Percentiles rank a stretch among this genome's conserved stretches.
These are phyloP conservation scores for Ampelocalamus luodianensis DNA, from an alignment of 176 grass and related monocot genomes.

Conservation along the genomic window DNA sequence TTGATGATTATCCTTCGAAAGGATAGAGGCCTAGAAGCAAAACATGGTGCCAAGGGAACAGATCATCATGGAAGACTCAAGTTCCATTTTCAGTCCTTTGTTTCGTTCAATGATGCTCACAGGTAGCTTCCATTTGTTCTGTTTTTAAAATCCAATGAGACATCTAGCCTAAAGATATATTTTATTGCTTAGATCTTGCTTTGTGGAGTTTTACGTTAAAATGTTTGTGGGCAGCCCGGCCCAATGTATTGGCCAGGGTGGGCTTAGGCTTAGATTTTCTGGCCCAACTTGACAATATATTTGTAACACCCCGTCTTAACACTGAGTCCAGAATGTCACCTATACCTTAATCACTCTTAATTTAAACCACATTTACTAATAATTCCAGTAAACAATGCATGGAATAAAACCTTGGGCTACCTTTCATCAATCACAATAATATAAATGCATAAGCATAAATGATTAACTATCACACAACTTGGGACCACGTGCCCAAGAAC, in stretches of 20 bases:
- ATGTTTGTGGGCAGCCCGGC: not conserved
- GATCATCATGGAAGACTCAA: slow-evolving; percentile 73
- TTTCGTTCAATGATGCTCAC: slow-evolving; percentile 84
- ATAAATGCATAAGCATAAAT: no score
- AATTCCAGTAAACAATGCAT: no score
- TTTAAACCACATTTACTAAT: no score
- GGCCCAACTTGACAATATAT: not conserved
- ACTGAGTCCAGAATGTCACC: no score
- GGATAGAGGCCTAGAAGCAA: slow-evolving; percentile 86
- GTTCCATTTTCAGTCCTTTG: slow-evolving; percentile 95
- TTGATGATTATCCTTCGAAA: slow-evolving; percentile 81
- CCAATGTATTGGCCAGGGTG: not conserved
- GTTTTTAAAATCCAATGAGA: not conserved
- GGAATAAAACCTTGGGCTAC: no score
- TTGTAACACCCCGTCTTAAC: no score
- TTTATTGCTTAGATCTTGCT: slow-evolving; percentile 7
- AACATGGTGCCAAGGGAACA: slow-evolving; percentile 73
- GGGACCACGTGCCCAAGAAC: no score
- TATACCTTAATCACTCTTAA: no score
- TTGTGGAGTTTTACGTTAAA: not conserved
- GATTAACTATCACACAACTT: no score
- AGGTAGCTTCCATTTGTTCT: slow-evolving; percentile 61
- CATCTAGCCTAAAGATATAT: not conserved
- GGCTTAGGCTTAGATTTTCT: not conserved
- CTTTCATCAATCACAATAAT: no score